These are phyloP conservation scores for Pseudopithomyces maydicus DNA, from an alignment of 2,329 filamentous ascomycete species.

Conservation along the genomic window DNA sequence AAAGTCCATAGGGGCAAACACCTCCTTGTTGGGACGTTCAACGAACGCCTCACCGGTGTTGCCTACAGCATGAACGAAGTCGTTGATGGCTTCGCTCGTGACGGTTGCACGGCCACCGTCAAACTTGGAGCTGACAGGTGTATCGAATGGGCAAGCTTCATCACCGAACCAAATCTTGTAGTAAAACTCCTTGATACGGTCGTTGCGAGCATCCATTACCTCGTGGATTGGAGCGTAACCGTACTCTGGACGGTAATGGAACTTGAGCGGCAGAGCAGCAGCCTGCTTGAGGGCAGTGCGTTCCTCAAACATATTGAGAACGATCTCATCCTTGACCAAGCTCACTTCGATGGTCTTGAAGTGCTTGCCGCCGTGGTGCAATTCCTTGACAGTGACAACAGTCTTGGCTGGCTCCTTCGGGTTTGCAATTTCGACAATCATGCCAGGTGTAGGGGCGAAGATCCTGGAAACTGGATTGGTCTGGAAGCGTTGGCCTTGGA, in stretches of 20 bases:
- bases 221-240: conserved; percentile 98
- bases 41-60: conserved; percentile 98
- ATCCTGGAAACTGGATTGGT: conserved; percentile 94
- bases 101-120: conserved; percentile 87
- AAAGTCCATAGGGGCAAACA: conserved; percentile 98
- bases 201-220: conserved; percentile 94
- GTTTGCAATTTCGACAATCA: conserved; percentile 85
- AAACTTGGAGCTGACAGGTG: conserved; percentile 83
- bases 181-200: conserved; percentile 99
- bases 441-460: conserved; percentile 81
- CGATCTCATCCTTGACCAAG: conserved; percentile 75
- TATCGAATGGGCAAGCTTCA: conserved; percentile 81
- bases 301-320: conserved; percentile 90
- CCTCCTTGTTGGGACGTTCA: conserved; percentile 89
- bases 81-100: conserved; percentile 90
- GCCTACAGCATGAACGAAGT: conserved; percentile 98
- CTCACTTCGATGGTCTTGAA: conserved; percentile 87
- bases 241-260: conserved; percentile 92
- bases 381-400: conserved; percentile 84
- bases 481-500: conserved; percentile 96
- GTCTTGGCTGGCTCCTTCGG: conserved; percentile 85
- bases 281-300: conserved; percentile 83
- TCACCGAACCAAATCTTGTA: conserved; percentile 97
- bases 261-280: conserved; percentile 82
- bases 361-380: conserved; percentile 82